Base-by-base conservation (phyloP, 2,329 filamentous ascomycete species). In the Calonectria crousiana region DNA sequence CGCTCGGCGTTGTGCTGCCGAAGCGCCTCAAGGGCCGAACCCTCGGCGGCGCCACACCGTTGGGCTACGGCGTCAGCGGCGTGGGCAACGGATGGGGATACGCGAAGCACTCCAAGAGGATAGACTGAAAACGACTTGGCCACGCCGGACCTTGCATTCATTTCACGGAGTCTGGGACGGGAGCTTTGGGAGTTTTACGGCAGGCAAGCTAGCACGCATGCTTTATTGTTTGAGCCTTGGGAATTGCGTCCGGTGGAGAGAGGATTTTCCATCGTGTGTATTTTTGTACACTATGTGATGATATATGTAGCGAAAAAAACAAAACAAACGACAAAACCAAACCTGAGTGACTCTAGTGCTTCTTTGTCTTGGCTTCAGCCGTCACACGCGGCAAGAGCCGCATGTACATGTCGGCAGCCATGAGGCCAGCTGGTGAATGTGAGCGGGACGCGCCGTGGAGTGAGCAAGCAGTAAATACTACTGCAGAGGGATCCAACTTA, bases 61-160 rank as follows among this genome's bases (percentile, higher is more conserved):
- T 92, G 75, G 90, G 89, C 1, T 89, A 91, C 69, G 90, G 90
- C 0, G n/a, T 90, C 32, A 87, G 86, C 67, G 82, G 65, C 49
- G 49, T 89, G 4, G 90, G 90, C 11, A 92, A 92, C 69, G 90
- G 90, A 62, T 92, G 90, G 90, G 90, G 90, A 2, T 91, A 81
- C 72, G 72, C 79, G 53, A 81, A 81, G 77, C 71, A 91, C 73
- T 84, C 88, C 32, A 91, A 92, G 83, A 83, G 89, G 73, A 85
- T 88, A 65, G 89, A 90, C 75, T 90, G 76, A 18, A 20, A 44
- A 18, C 18, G 1, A 16, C 71, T 13, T 20, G 65, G 30, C 38
- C 44, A 56, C 44, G 38, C 47, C 67, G 26, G 71, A 52, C 23
- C 64, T 72, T 78, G 78, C 72, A 76, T 77, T n/a, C 10, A 76